A percentile compares a stretch with the other conserved stretches of the same genome.
Conservation (phyloP, 768 basidiomycete genomes). For the Trametes maxima region DNA sequence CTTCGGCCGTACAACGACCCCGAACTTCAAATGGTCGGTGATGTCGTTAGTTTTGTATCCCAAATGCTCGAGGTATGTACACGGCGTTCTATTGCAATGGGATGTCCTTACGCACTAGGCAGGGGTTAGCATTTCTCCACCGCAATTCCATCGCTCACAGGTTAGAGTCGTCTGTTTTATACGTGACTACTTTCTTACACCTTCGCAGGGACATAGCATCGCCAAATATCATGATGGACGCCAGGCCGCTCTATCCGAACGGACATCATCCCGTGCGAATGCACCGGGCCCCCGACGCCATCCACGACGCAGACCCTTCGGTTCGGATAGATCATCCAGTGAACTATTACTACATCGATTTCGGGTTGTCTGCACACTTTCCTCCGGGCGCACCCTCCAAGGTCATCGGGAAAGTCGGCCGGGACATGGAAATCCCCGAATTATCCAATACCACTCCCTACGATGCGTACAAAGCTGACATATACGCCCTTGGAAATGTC, state of each 20-base stretch:
- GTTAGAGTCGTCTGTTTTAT: not conserved
- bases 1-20: slow-evolving; percentile 33
- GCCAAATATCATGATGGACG: slow-evolving; percentile 30
- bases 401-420: slow-evolving; percentile 16
- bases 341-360: slow-evolving; percentile 32
- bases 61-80: slow-evolving; percentile 23
- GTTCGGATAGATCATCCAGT: slow-evolving; percentile 39
- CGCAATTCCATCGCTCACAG: slow-evolving; percentile 28
- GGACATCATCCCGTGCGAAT: slow-evolving; percentile 31
- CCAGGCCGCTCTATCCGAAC: slow-evolving; percentile 15
- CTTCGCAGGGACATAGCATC: slow-evolving; percentile 19
- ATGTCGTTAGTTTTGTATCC: slow-evolving; percentile 21
- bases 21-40: slow-evolving; percentile 26
- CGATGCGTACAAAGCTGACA: slow-evolving; percentile 36
- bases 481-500: slow-evolving; percentile 33
- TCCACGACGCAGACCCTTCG: slow-evolving; percentile 32
- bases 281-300: slow-evolving; percentile 37
- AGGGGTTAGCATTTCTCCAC: slow-evolving; percentile 33
- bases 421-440: slow-evolving; percentile 29
- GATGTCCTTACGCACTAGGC: not conserved
- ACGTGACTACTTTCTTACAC: slow-evolving; percentile 12
- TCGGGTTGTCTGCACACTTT: slow-evolving; percentile 21
- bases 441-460: slow-evolving; percentile 26
- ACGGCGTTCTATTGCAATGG: no score
- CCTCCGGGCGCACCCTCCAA: slow-evolving; percentile 2